A percentile compares a stretch with the other conserved stretches of the same genome.
Conservation (phyloP, 163 green algal species). For the Coccomyxa subellipsoidea region DNA sequence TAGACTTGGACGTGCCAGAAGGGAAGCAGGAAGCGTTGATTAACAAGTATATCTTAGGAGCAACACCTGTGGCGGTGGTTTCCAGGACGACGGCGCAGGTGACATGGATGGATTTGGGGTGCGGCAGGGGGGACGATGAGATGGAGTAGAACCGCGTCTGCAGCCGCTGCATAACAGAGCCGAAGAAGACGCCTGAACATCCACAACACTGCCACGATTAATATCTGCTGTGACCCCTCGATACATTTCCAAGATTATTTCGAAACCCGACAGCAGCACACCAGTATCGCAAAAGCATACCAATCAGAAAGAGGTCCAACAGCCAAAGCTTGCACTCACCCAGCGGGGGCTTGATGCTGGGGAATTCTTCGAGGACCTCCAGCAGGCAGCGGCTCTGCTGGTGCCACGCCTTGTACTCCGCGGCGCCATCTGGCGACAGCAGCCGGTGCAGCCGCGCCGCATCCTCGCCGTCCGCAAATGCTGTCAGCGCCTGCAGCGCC, state of each 20-base stretch:
- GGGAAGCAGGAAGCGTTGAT: neutral
- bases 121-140: constrained; percentile 57
- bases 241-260: neutral
- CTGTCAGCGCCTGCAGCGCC: constrained; percentile 70
- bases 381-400: constrained; percentile 50
- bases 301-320: neutral
- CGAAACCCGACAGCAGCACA: too few species aligned
- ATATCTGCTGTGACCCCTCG: too few species aligned
- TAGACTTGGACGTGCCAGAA: neutral
- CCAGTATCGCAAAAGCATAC: neutral
- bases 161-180: constrained; percentile 55
- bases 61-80: constrained; percentile 10
- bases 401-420: constrained; percentile 60
- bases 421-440: constrained; percentile 64
- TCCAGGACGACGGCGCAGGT: constrained; percentile 74
- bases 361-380: constrained; percentile 81
- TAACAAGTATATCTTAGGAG: too few species aligned
- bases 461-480: constrained; percentile 53
- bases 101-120: constrained; percentile 58
- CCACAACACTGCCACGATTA: neutral
- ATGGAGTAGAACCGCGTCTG: constrained; percentile 92
- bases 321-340: constrained; percentile 23
- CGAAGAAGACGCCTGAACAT: constrained; percentile 36
- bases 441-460: constrained; percentile 59
- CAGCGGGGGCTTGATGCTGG: constrained; percentile 63